Conservation (phyloP, 371 early-diverging fungal species). For the Scutellospora calospora region DNA sequence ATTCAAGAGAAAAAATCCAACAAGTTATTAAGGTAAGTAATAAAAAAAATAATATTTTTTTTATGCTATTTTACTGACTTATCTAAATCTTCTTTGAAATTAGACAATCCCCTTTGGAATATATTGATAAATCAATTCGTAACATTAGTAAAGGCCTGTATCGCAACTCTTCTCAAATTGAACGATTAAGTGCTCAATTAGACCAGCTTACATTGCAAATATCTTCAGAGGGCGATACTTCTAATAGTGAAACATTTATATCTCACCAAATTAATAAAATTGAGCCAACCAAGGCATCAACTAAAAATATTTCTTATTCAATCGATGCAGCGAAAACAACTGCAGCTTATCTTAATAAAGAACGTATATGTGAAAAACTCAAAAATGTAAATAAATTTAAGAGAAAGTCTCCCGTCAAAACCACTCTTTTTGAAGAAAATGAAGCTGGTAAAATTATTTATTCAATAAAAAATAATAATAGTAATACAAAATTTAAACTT, state of each 20-base stretch:
- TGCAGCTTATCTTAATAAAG: neutral
- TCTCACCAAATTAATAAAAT: neutral
- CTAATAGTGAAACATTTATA: neutral
- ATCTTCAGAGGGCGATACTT: neutral
- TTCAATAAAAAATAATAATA: neutral
- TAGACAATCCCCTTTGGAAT: conserved; percentile 20
- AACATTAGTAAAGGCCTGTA: conserved; percentile 31
- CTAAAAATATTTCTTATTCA: conserved; percentile 6
- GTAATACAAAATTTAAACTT: too few relatives aligned
- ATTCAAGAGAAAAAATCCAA: conserved; percentile 16
- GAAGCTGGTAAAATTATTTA: neutral
- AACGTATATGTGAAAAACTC: neutral
- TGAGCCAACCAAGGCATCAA: neutral
- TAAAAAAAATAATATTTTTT: neutral
- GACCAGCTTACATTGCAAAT: neutral
- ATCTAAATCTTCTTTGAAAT: neutral
- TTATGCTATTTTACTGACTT: neutral
- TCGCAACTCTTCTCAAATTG: conserved; percentile 5
- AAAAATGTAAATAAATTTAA: neutral
- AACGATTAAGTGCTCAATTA: conserved; percentile 10
- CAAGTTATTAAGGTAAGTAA: neutral
- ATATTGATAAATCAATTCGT: conserved; percentile 16
- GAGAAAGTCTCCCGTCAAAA: neutral
- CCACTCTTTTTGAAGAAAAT: neutral
- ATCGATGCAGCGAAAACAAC: neutral